Percentiles rank a stretch among this genome's conserved stretches.
phyloP scores from a whole-genome alignment of 768 basidiomycete genomes.

The Chalciporus piperatus region DNA sequence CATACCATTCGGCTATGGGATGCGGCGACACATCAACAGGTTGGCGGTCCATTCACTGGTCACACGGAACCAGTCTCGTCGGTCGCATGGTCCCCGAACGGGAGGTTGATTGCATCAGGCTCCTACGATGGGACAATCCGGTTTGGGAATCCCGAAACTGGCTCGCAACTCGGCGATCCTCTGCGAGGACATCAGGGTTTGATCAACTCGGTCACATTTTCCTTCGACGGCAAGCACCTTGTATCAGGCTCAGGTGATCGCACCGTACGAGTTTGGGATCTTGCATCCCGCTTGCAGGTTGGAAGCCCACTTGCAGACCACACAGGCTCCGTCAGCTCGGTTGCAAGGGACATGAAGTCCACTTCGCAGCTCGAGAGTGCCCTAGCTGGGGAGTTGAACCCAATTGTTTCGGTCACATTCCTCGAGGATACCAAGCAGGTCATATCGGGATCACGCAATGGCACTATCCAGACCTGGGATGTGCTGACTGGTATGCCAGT shows the following conservation, averaged over 20 bases:
- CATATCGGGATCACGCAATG: no score
- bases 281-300: background rate
- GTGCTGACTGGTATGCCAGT: no score
- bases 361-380: background rate
- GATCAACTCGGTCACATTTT: background rate
- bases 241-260: constrained; percentile 8
- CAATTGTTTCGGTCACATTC: no score
- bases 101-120: background rate
- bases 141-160: background rate
- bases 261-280: constrained; percentile 1
- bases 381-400: no score
- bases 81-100: background rate
- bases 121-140: background rate
- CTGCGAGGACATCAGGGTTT: background rate
- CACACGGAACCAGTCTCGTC: background rate
- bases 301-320: background rate
- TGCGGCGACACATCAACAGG: background rate
- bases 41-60: no score
- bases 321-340: background rate
- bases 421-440: no score
- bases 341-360: background rate
- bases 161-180: background rate
- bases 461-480: no score
- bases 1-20: background rate
- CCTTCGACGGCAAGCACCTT: background rate